Base-by-base conservation (phyloP, 208 protist species). In the Trypanosoma vivax region DNA sequence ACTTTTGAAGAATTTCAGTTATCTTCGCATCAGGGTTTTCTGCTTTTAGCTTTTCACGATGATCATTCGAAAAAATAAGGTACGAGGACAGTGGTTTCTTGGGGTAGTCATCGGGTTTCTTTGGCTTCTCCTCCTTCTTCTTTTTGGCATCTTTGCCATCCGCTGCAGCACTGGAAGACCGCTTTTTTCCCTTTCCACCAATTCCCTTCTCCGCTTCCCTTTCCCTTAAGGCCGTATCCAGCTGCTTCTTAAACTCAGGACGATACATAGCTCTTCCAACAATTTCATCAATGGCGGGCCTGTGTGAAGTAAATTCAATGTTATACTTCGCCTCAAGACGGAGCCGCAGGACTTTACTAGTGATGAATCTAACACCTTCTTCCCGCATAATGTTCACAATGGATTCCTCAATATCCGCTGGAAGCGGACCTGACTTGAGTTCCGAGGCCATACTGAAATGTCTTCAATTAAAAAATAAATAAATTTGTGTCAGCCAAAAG, bases 41-140 rank as follows among this genome's bases (percentile, higher is more conserved):
- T n/a, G 29, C 73, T 71, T 88, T 86, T 14, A 88, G 29, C 41
- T 70, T 72, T 18, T 83, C 75, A 27, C 84, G 73, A 39, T 89
- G 61, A 18, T 92, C 81, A 49, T 78, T 80, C 34, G 31, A 61
- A 50, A 93, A 95, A 14, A 92, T 52, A 31, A 94, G 68, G 66
- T 85, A 95, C 4, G 79, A 37, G 6, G 70, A 73, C 9, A 90
- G 53, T 21, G 83, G 72, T 4, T 63, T 67, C 73, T 94, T 95
- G 39, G 88, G 88, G 60, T 87, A 88, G 60, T 88, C 70, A 9
- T 86, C 80, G 1, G 83, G 83, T 52, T 90, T 93, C 63, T 83
- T 83, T 38, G 50, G 66, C 53, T 78, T 81, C 37, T 66, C 74
- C 24, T 58, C 53, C 65, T 81, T 83, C 4, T 6, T 40, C 42